Percentiles rank a stretch among this genome's conserved stretches.
phyloP scores from a whole-genome alignment of 305 asterid species.

The Ilex paraguariensis region DNA sequence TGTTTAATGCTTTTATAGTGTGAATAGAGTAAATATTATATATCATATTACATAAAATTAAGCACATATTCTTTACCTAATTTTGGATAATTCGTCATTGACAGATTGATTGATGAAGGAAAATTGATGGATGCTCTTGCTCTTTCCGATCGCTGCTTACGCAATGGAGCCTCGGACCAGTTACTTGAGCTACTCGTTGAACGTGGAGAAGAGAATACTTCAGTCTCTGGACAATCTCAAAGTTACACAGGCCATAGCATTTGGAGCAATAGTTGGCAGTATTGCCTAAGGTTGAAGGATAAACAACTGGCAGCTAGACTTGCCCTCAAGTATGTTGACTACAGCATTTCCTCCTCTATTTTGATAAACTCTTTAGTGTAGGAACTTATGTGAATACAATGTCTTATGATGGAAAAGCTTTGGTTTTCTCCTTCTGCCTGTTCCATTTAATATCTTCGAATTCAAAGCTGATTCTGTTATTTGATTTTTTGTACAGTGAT shows the following conservation, averaged over 20 bases:
- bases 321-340: conserved; percentile 71
- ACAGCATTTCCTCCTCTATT: conserved; percentile 23
- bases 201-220: conserved; percentile 52
- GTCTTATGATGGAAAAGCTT: not conserved
- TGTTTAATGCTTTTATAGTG: not conserved
- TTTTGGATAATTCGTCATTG: conserved; percentile 17
- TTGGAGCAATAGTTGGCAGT: conserved; percentile 95
- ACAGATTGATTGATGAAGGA: conserved; percentile 90
- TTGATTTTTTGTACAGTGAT: not conserved
- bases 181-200: conserved; percentile 79
- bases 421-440: not conserved
- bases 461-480: not conserved
- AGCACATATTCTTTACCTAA: not conserved
- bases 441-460: not conserved
- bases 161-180: conserved; percentile 85
- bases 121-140: conserved; percentile 94
- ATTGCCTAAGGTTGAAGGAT: conserved; percentile 89
- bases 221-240: conserved; percentile 41
- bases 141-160: conserved; percentile 92
- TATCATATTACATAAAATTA: no score
- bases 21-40: not conserved
- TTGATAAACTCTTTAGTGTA: conserved; percentile 4
- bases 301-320: conserved; percentile 83
- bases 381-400: not conserved
- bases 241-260: conserved; percentile 47